Evolutionary conservation across 345 rosid species (phyloP), one percentile per base, ranked within the genome.

Genomic region (Linum lewisii): DNA sequence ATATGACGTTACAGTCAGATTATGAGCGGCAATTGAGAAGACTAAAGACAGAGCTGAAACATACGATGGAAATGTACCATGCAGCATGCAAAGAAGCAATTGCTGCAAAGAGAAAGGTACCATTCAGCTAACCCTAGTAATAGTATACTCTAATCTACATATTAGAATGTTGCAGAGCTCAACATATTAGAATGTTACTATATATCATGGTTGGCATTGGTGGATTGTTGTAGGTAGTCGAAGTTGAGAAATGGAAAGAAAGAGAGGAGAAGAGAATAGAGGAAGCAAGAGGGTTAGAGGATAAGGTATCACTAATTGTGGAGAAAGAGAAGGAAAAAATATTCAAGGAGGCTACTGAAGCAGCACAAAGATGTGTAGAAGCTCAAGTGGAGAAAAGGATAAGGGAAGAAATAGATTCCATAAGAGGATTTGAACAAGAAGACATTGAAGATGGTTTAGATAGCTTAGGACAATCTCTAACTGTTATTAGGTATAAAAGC

Each of bases 61-160:
- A 61, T 51, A 71, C 66, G 32, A 62, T 61, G 57, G 70, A 65
- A 4, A 61, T 65, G 70, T 71, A 57, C 55, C 69, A 57, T 50
- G 54, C 59, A 56, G 66, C 74, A 37, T 66, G 63, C 59, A 65
- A 61, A 51, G 63, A 70, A 26, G 74, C 66, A 44, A 36, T 63
- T 36, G 49, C 47, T 10, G 49, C 63, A 55, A 70, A 65, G 53
- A 66, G 44, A 29, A 57, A 70, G 63, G 74, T 60, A 21, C 1
- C 1, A n/a, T n/a, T n/a, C 1, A 29, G 2, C 34, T 29, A 29
- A 1, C 34, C 34, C n/a, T n/a, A n/a, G n/a, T n/a, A n/a, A n/a
- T n/a, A n/a, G n/a, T n/a, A n/a, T n/a, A n/a, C n/a, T n/a, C n/a
- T n/a, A n/a, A n/a, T n/a, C n/a, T n/a, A n/a, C n/a, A n/a, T n/a